A percentile compares a stretch with the other conserved stretches of the same genome.
Evolutionary conservation across 176 grass and related monocot species (phyloP).

Genomic region (sorghum (Sorghum bicolor)): DNA sequence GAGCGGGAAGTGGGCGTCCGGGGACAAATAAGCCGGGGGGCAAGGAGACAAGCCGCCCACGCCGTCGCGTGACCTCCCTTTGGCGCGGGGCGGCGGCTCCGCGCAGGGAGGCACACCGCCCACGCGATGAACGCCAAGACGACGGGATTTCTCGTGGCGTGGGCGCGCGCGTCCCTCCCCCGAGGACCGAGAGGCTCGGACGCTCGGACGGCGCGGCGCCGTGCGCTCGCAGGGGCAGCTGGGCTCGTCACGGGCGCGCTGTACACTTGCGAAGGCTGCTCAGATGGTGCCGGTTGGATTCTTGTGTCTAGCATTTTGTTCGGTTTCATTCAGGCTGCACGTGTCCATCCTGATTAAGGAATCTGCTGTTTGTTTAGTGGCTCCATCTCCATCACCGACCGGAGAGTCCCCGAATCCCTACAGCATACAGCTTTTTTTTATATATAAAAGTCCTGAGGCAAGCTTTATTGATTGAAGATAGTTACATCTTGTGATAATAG

Average conservation of each 20-base stretch:
- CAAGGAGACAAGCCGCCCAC: slow-evolving; percentile 37
- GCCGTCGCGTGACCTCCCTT: slow-evolving; percentile 34
- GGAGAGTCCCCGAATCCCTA: not conserved
- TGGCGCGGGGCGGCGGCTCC: not conserved
- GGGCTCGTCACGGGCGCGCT: slow-evolving; percentile 4
- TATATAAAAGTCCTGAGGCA: too few species aligned
- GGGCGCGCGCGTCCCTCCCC: not conserved
- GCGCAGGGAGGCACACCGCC: not conserved
- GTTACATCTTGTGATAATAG: too few species aligned
- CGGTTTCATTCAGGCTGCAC: not conserved
- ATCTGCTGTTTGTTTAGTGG: slow-evolving; percentile 15
- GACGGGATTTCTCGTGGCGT: not conserved
- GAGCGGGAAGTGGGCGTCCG: not conserved
- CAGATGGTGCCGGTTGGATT: not conserved
- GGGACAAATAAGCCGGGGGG: slow-evolving; percentile 1
- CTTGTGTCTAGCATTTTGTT: not conserved
- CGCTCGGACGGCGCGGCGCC: not conserved
- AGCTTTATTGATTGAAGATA: too few species aligned
- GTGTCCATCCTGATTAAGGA: slow-evolving; percentile 1
- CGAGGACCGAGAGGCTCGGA: not conserved
- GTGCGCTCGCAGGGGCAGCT: not conserved
- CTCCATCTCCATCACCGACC: slow-evolving; percentile 14
- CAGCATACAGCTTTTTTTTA: too few species aligned
- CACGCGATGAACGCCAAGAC: not conserved
- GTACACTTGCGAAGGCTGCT: not conserved